A percentile compares a stretch with the other conserved stretches of the same genome.
Conservation (phyloP, 768 basidiomycete genomes). For the Suillus decipiens region DNA sequence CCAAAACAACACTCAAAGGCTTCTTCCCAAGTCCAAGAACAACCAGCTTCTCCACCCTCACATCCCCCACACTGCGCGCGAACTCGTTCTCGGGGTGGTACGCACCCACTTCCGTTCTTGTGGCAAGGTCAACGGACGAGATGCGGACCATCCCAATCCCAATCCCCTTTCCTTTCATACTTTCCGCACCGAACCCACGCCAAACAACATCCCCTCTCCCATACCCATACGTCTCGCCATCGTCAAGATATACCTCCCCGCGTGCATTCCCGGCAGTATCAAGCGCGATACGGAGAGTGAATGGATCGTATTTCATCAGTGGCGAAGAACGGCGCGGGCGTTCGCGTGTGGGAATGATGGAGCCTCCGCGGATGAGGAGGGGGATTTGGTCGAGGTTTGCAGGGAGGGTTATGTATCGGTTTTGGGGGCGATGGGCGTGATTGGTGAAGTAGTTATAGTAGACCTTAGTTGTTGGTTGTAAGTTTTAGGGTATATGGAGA, state of each 20-base stretch:
- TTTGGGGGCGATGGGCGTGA: neutral
- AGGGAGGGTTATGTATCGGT: slow-evolving; percentile 71
- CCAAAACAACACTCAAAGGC: slow-evolving; percentile 62
- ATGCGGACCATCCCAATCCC: slow-evolving; percentile 47
- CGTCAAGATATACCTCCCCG: slow-evolving; percentile 94
- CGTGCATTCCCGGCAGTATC: slow-evolving; percentile 56
- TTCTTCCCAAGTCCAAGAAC: slow-evolving; percentile 67
- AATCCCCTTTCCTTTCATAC: slow-evolving; percentile 15
- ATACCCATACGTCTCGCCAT: slow-evolving; percentile 78
- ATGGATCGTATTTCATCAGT: neutral
- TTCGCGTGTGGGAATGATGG: slow-evolving; percentile 85
- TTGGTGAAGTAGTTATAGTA: slow-evolving; percentile 66
- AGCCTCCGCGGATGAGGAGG: slow-evolving; percentile 86
- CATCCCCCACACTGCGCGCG: slow-evolving; percentile 59
- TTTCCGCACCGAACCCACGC: slow-evolving; percentile 72
- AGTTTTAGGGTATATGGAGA: too few relatives aligned
- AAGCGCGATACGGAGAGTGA: slow-evolving; percentile 51
- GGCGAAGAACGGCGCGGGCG: slow-evolving; percentile 84
- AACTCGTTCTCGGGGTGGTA: slow-evolving; percentile 67
- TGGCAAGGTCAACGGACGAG: slow-evolving; percentile 50
- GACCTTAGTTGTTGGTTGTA: slow-evolving; percentile 46
- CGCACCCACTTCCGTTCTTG: slow-evolving; percentile 34
- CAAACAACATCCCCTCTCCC: slow-evolving; percentile 79
- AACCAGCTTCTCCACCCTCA: slow-evolving; percentile 82
- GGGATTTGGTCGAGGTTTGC: slow-evolving; percentile 83